Evolutionary conservation across 2,329 filamentous ascomycete genomes (phyloP).

Genomic region (Fusarium tanahbumbuense): DNA sequence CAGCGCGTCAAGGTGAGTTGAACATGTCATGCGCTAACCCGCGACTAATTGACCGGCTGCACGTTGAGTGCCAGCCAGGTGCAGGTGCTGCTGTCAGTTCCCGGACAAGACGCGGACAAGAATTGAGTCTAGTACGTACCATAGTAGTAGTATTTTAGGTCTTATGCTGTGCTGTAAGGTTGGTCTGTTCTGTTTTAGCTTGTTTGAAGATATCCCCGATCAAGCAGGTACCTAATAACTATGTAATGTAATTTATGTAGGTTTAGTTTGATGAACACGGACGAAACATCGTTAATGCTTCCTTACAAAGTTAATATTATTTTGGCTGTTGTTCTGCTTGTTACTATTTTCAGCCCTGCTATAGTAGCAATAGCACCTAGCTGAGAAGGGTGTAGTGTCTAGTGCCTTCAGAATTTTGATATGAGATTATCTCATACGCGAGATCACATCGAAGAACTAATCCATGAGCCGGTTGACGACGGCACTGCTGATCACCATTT

Average conservation of each 20-base stretch:
- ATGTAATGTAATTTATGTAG: background rate
- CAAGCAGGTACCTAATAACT: constrained; percentile 1
- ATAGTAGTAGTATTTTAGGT: background rate
- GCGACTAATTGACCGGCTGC: constrained; percentile 38
- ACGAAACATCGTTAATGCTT: constrained; percentile 6
- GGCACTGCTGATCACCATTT: constrained; percentile 37
- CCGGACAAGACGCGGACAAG: constrained; percentile 16
- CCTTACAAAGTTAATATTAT: background rate
- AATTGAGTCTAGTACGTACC: background rate
- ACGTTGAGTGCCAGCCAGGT: constrained; percentile 5
- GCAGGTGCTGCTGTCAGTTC: constrained; percentile 33
- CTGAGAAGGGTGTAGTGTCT: background rate
- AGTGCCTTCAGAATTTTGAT: background rate
- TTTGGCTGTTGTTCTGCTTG: constrained; percentile 1
- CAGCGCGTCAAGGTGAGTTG: constrained; percentile 4
- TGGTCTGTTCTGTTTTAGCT: constrained; percentile 22
- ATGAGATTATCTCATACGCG: constrained; percentile 37
- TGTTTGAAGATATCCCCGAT: constrained; percentile 30
- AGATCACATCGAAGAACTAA: constrained; percentile 30
- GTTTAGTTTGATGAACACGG: constrained; percentile 17
- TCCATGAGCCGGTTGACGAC: constrained; percentile 18
- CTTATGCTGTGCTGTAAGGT: background rate
- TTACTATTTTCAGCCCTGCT: constrained; percentile 40
- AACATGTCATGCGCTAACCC: constrained; percentile 35
- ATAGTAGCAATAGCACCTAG: background rate